These are phyloP conservation scores for Aphanomyces astaci DNA, from an alignment of 352 stramenopile species.

Conservation along the genomic window DNA sequence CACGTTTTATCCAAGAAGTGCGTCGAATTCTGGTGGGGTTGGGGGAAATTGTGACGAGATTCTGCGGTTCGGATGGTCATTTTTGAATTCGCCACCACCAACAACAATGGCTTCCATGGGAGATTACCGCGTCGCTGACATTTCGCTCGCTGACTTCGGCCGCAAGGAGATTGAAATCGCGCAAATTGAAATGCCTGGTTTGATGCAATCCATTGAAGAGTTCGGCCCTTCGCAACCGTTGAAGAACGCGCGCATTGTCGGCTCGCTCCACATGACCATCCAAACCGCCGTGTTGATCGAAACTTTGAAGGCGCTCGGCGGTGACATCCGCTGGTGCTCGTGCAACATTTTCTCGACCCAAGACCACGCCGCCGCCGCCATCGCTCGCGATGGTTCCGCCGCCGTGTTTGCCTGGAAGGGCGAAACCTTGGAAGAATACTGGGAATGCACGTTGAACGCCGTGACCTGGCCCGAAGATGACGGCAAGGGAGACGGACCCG, in stretches of 20 bases:
- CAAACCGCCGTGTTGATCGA: slow-evolving; percentile 99
- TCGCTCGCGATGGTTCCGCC: slow-evolving; percentile 91
- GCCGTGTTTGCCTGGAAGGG: slow-evolving; percentile 99
- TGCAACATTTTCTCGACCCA: slow-evolving; percentile 99
- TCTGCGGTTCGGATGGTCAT: neutral
- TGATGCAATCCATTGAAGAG: slow-evolving; percentile 95
- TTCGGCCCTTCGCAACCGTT: slow-evolving; percentile 85
- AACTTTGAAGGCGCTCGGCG: slow-evolving; percentile 94
- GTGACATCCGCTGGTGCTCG: slow-evolving; percentile 97
- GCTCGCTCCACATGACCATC: slow-evolving; percentile 99
- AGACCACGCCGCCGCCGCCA: slow-evolving; percentile 96
- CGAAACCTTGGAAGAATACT: slow-evolving; percentile 98
- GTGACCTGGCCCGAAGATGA: slow-evolving; percentile 95
- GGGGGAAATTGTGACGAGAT: neutral
- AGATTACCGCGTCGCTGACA: slow-evolving; percentile 91
- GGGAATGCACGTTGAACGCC: slow-evolving; percentile 98
- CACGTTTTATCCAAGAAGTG: neutral
- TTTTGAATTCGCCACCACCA: slow-evolving; percentile 21
- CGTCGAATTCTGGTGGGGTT: neutral
- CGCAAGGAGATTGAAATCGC: slow-evolving; percentile 98
- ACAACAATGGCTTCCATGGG: slow-evolving; percentile 49
- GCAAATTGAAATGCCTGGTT: slow-evolving; percentile 97
- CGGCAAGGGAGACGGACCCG: slow-evolving; percentile 93
- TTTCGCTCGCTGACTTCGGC: slow-evolving; percentile 97
- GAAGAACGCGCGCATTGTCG: slow-evolving; percentile 87